These are phyloP conservation scores for Colletotrichum cereale DNA, from an alignment of 2,329 filamentous ascomycete genomes.

Conservation along the genomic window DNA sequence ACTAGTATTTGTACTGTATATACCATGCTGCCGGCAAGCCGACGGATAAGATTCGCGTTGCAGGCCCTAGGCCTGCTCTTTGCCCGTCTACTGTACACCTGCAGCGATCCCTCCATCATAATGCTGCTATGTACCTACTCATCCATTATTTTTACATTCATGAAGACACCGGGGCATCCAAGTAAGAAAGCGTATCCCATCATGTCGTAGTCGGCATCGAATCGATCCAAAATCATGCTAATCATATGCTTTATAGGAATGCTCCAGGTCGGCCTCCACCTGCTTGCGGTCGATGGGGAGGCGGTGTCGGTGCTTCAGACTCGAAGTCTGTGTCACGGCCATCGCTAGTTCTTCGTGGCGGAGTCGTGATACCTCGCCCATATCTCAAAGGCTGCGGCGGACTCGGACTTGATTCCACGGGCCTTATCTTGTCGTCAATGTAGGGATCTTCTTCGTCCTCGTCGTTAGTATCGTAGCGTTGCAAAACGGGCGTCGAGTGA, in stretches of 20 bases:
- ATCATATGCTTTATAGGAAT: conserved; percentile 35
- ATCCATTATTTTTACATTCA: conserved; percentile 39
- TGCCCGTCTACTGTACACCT: conserved; percentile 23
- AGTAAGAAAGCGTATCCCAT: conserved; percentile 8
- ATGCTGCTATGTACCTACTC: conserved; percentile 28
- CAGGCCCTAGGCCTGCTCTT: conserved; percentile 22
- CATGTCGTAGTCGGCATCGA: conserved; percentile 30
- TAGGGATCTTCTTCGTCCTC: conserved; percentile 50
- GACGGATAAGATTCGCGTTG: conserved; percentile 15
- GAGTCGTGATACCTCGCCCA: conserved; percentile 58
- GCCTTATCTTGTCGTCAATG: conserved; percentile 43
- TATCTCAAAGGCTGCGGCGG: conserved; percentile 49
- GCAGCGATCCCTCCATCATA: conserved; percentile 17
- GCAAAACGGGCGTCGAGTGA: conserved; percentile 50
- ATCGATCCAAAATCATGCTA: conserved; percentile 39
- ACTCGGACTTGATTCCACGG: conserved; percentile 29
- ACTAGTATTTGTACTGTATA: conserved; percentile 32
- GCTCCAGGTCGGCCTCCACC: conserved; percentile 26
- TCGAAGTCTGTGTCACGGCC: conserved; percentile 39
- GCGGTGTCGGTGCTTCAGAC: conserved; percentile 36
- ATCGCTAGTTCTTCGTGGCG: conserved; percentile 50
- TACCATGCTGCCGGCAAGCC: conserved; percentile 15
- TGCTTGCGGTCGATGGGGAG: conserved; percentile 31
- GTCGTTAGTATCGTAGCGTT: conserved; percentile 51
- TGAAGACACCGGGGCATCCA: conserved; percentile 20